These are phyloP conservation scores for Wickerhamiella nectarea DNA, from an alignment of 805 yeast species.

Conservation along the genomic window DNA sequence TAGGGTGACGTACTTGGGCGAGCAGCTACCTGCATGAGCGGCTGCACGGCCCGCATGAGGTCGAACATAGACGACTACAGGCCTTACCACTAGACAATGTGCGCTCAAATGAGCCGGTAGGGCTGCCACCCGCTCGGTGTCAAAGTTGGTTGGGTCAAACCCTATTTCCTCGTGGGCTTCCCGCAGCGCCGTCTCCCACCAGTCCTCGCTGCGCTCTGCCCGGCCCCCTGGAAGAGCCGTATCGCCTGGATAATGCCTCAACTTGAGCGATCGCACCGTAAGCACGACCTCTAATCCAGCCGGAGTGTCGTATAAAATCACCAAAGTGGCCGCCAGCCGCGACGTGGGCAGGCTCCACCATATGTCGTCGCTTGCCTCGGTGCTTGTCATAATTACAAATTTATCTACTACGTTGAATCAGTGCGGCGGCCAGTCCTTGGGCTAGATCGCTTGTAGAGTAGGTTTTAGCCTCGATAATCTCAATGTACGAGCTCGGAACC, in stretches of 20 bases:
- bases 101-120: constrained; percentile 12
- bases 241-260: constrained; percentile 10
- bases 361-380: constrained; percentile 6
- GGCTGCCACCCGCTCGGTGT: not conserved
- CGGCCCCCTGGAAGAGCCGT: constrained; percentile 11
- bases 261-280: constrained; percentile 7
- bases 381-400: not conserved
- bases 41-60: not conserved
- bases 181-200: constrained; percentile 12
- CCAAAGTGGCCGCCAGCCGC: constrained; percentile 8
- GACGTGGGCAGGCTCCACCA: constrained; percentile 6
- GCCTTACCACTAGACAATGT: constrained; percentile 8
- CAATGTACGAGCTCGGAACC: constrained; percentile 88
- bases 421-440: constrained; percentile 15
- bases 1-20: constrained; percentile 6
- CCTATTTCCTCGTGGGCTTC: constrained; percentile 11
- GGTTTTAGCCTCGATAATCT: constrained; percentile 18
- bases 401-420: constrained; percentile 4
- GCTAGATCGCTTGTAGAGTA: constrained; percentile 14
- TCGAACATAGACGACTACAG: constrained; percentile 5
- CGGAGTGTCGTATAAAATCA: constrained; percentile 9
- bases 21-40: not conserved
- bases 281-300: constrained; percentile 6
- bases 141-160: constrained; percentile 4
- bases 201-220: constrained; percentile 9